Conservation (phyloP, 1,139 yeast genomes). For the Nakaseomyces glabratus region DNA sequence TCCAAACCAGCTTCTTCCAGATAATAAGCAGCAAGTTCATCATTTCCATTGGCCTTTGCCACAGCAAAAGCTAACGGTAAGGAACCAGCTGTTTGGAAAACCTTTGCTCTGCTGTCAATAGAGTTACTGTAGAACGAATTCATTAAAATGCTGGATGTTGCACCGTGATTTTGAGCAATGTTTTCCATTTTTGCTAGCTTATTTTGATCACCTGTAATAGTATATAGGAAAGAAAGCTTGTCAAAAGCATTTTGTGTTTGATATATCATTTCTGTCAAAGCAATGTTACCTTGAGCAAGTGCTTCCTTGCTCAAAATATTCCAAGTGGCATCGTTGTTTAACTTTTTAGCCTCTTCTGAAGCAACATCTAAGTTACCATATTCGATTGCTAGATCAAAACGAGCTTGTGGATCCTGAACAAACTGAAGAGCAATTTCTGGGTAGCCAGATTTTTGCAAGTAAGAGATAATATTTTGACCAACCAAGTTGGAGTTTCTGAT, state of each 20-base stretch:
- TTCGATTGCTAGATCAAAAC: slow-evolving; percentile 91
- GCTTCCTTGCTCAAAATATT: slow-evolving; percentile 80
- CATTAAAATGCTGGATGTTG: slow-evolving; percentile 69
- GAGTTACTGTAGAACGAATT: slow-evolving; percentile 74
- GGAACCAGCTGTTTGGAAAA: slow-evolving; percentile 71
- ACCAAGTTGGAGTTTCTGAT: slow-evolving; percentile 85
- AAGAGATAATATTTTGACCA: slow-evolving; percentile 94
- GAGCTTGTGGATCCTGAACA: slow-evolving; percentile 91
- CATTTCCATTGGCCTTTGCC: slow-evolving; percentile 80
- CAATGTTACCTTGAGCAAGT: slow-evolving; percentile 77
- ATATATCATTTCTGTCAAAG: slow-evolving; percentile 76
- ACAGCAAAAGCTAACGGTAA: slow-evolving; percentile 86
- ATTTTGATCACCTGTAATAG: slow-evolving; percentile 68
- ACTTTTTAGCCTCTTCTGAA: slow-evolving; percentile 73
- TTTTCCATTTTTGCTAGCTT: slow-evolving; percentile 77
- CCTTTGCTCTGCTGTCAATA: slow-evolving; percentile 63
- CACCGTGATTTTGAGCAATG: slow-evolving; percentile 86
- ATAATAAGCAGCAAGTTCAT: slow-evolving; percentile 62
- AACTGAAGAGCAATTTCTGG: slow-evolving; percentile 93
- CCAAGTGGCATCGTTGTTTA: slow-evolving; percentile 68
- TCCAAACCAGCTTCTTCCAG: slow-evolving; percentile 58
- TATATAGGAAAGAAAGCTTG: slow-evolving; percentile 78
- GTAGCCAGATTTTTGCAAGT: slow-evolving; percentile 88
- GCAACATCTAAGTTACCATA: slow-evolving; percentile 86
- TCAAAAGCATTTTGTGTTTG: slow-evolving; percentile 85